Base-by-base conservation (phyloP, 768 basidiomycete genomes). In the Russula olivacea region DNA sequence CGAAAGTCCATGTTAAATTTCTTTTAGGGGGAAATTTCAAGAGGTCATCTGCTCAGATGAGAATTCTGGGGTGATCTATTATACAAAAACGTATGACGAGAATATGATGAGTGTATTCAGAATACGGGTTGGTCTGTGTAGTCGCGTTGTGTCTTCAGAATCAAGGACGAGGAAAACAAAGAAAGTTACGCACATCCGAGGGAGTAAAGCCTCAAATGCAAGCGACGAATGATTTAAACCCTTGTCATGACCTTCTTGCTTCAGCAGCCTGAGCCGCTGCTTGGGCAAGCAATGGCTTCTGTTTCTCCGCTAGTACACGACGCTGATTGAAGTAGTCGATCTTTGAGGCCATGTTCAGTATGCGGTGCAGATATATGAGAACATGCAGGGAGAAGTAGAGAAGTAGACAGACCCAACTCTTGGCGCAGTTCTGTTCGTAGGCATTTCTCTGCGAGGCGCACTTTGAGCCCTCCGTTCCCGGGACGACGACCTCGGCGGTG, bases 281-380 rank as follows among this genome's bases (percentile, higher is more conserved):
- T 62, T 78, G 78, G 6, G 81, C 81, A 34, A 91, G 79, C 58
- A 87, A 76, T 45, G 85, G 83, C 69, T 87, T 89, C 74, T 92
- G 91, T 61, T 85, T 83, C 64, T 88, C 89, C 10, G 84, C 88
- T 56, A 94, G 81, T 40, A 91, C 82, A 58, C 94, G 81, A 40
- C 93, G 84, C 72, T 92, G 89, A 77, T 97, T 96, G 71, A 98
- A 97, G 73, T 98, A 96, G 30, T 91, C 90, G 69, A 98, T 87
- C 95, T 98, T 98, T 48, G 17, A 68, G 38, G 45, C 32, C 6
- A 53, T 8, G 34, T 25, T 54, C 58, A 47, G 34, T 5, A 4
- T 28, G 4, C 28, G 40, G 19, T 28, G 28, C 30, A 47, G 23
- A 11, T 38, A 7, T 43, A 8, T 11, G n/a, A 5, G 58, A 5